phyloP scores from a whole-genome alignment of 2,329 filamentous ascomycete species.

The Geosmithia putterillii region DNA sequence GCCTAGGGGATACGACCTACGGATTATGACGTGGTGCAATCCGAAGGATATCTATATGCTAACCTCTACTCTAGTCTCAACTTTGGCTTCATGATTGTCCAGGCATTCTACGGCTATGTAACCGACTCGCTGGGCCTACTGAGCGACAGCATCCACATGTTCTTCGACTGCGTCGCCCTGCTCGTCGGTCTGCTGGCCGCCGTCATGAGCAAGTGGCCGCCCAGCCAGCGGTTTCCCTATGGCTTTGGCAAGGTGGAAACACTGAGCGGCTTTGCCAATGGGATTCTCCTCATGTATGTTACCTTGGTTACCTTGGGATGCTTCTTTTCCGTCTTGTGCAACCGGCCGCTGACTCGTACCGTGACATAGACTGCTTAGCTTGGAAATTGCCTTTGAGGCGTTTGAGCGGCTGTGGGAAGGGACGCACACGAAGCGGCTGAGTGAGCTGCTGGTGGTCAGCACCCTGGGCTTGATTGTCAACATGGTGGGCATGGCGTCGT shows the following conservation, averaged over 20 bases:
- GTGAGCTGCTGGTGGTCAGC: slow-evolving; percentile 82
- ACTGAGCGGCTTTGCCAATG: slow-evolving; percentile 90
- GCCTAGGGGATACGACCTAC: background rate
- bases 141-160: slow-evolving; percentile 98
- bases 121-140: slow-evolving; percentile 91
- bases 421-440: slow-evolving; percentile 68
- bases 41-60: slow-evolving; percentile 1
- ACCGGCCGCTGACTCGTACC: background rate
- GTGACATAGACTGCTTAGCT: slow-evolving; percentile 61
- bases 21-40: no score
- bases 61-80: slow-evolving; percentile 53
- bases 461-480: slow-evolving; percentile 80
- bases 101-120: slow-evolving; percentile 85
- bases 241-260: slow-evolving; percentile 97
- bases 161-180: slow-evolving; percentile 92
- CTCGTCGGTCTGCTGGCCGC: slow-evolving; percentile 83
- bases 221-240: slow-evolving; percentile 79
- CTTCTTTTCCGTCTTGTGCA: background rate
- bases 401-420: slow-evolving; percentile 78
- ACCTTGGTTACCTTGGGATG: background rate
- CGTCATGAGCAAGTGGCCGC: slow-evolving; percentile 94
- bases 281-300: slow-evolving; percentile 76
- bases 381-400: slow-evolving; percentile 94
- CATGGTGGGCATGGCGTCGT: slow-evolving; percentile 80
- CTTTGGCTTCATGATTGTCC: slow-evolving; percentile 87